Evolutionary conservation across 768 basidiomycete species (phyloP).

Genomic region (Cytidiella melzeri): DNA sequence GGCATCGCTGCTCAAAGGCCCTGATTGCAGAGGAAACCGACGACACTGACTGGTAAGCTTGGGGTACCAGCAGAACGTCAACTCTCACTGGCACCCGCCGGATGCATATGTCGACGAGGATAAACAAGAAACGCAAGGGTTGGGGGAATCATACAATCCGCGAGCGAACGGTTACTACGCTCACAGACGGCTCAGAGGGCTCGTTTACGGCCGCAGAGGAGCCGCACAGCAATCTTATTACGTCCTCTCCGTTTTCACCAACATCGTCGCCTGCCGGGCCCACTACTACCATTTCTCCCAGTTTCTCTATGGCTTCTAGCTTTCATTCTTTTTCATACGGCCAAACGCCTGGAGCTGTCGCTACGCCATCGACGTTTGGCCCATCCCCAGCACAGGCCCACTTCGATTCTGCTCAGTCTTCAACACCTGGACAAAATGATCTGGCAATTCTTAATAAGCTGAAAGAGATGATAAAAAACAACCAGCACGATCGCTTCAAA

Average conservation of each 20-base stretch:
- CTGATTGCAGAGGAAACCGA: too few species aligned
- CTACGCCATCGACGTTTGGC: slow-evolving; percentile 14
- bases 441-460: slow-evolving; percentile 71
- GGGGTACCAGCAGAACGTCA: too few species aligned
- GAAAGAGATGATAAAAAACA: slow-evolving; percentile 63
- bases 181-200: slow-evolving; percentile 53
- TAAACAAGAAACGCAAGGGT: slow-evolving; percentile 59
- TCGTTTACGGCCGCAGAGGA: slow-evolving; percentile 47
- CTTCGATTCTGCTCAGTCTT: slow-evolving; percentile 21
- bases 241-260: slow-evolving; percentile 35
- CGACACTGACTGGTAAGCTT: too few species aligned
- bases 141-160: slow-evolving; percentile 48
- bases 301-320: slow-evolving; percentile 27
- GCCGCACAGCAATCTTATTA: slow-evolving; percentile 21
- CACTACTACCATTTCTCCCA: slow-evolving; percentile 24
- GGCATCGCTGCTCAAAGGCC: too few species aligned
- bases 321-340: slow-evolving; percentile 33
- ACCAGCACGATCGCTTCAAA: slow-evolving; percentile 68
- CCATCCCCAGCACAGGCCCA: too few species aligned
- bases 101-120: slow-evolving; percentile 60
- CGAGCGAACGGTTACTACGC: slow-evolving; percentile 64
- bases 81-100: too few species aligned
- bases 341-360: slow-evolving; percentile 27
- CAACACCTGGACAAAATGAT: slow-evolving; percentile 50
- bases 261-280: slow-evolving; percentile 27